Evolutionary conservation across 169 alveolate species (phyloP), one percentile per base, ranked within the genome.

Genomic region (Plasmodium yoelii): DNA sequence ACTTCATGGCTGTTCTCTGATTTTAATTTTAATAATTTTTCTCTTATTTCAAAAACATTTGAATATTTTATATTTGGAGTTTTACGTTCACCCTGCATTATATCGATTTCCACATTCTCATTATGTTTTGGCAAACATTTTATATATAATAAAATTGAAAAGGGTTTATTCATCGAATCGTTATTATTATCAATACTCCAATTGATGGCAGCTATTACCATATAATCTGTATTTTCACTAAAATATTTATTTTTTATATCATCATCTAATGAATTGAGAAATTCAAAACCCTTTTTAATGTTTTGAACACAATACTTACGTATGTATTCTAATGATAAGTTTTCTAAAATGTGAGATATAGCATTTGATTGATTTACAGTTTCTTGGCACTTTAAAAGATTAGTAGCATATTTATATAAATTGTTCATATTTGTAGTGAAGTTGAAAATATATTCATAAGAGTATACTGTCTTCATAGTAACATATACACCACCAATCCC

Each of bases 51-150:
- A 68, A 68, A 69, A 18, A 82, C 84, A 68, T 82, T 68, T 51
- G 90, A 39, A 19, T 65, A 82, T 82, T 82, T 82, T 68, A 82
- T 69, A 68, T 82, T 82, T 57, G 90, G 90, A 2, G 42, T 15
- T 71, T 67, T 69, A 47, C 90, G 59, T 44, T 65, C 53, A 1
- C 90, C 90, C 67, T 71, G 56, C 90, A 82, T 82, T 26, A 82
- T 65, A 39, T 82, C 90, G 22, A 82, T 56, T 71, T 65, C 74
- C 22, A 82, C 86, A 82, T 67, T 9, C 15, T 42, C 44, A 19
- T 26, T 19, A 56, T 82, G 65, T 22, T 18, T 56, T 68, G 82
- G 86, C 49, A 82, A 49, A 60, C 73, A 82, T 24, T 82, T 82
- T 69, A 82, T 82, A 49, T 67, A 82, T 47, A 82, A 65, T 22